Conservation (phyloP, 495 filamentous ascomycete species). For the Cladorrhinum samala region DNA sequence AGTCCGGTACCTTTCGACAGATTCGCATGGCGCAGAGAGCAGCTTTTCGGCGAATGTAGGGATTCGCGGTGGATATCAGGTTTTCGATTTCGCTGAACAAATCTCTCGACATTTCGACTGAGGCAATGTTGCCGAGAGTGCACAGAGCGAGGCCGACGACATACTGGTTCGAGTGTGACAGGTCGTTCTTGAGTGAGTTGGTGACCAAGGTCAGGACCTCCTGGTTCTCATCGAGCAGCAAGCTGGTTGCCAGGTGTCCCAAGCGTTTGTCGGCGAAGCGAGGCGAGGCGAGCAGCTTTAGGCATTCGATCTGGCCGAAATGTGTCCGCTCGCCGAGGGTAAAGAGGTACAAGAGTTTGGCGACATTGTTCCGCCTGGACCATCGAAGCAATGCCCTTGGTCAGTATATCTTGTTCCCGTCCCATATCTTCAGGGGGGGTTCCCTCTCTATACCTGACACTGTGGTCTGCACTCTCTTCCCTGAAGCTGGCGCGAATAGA, state of each 20-base stretch:
- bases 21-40: constrained; percentile 99
- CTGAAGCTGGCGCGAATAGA: constrained; percentile 94
- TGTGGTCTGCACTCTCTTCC: constrained; percentile 89
- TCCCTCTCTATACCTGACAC: constrained; percentile 59
- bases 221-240: constrained; percentile 95
- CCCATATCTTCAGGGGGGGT: background rate
- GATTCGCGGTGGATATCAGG: constrained; percentile 85
- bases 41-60: constrained; percentile 94
- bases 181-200: constrained; percentile 94
- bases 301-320: constrained; percentile 98
- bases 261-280: constrained; percentile 97
- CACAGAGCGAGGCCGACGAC: constrained; percentile 94
- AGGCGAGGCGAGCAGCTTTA: constrained; percentile 93
- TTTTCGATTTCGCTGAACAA: constrained; percentile 91
- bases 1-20: constrained; percentile 93
- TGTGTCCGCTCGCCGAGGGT: constrained; percentile 97
- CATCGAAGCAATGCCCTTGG: constrained; percentile 1
- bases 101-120: constrained; percentile 97
- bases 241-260: constrained; percentile 93
- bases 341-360: constrained; percentile 95
- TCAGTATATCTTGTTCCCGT: constrained; percentile 10
- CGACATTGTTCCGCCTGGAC: constrained; percentile 91
- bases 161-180: constrained; percentile 97
- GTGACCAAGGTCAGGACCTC: constrained; percentile 96
- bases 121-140: constrained; percentile 94